Conservation (phyloP, 1,284 basidiomycete species). For the Phaffia rhodozyma region DNA sequence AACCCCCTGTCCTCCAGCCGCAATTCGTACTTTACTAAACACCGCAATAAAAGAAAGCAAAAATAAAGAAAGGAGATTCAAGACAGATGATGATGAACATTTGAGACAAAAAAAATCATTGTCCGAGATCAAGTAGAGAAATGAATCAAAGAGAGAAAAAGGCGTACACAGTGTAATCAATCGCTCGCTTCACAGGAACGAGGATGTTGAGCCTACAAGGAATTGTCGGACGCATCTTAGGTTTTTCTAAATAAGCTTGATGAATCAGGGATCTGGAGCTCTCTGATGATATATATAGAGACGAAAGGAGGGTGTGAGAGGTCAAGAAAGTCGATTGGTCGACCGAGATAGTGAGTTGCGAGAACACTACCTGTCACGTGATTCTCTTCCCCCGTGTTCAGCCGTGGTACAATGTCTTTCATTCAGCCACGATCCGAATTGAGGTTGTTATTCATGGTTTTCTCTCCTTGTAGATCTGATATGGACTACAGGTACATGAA, state of each 20-base stretch:
- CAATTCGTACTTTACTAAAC: constrained; percentile 89
- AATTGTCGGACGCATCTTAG: constrained; percentile 58
- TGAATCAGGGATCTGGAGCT: no score
- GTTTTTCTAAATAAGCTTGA: neutral
- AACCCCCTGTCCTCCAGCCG: constrained; percentile 77
- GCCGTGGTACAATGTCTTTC: no score
- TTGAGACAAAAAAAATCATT: constrained; percentile 1
- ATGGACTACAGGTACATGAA: no score
- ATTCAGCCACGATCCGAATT: no score
- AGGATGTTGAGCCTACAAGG: constrained; percentile 68
- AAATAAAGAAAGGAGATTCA: neutral
- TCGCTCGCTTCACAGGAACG: constrained; percentile 77
- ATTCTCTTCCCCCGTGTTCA: no score
- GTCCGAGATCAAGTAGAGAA: neutral
- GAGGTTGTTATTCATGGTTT: no score
- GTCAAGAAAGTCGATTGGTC: no score
- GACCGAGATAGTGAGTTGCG: no score
- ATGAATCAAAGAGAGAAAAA: constrained; percentile 5
- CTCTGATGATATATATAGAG: no score
- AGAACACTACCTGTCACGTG: no score
- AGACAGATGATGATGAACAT: neutral
- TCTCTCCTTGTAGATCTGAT: no score
- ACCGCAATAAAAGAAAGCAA: constrained; percentile 39
- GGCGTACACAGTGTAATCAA: constrained; percentile 33
- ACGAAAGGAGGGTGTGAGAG: no score